These are phyloP conservation scores for Betula pendula DNA, from an alignment of 306 rosid genomes.

Conservation along the genomic window DNA sequence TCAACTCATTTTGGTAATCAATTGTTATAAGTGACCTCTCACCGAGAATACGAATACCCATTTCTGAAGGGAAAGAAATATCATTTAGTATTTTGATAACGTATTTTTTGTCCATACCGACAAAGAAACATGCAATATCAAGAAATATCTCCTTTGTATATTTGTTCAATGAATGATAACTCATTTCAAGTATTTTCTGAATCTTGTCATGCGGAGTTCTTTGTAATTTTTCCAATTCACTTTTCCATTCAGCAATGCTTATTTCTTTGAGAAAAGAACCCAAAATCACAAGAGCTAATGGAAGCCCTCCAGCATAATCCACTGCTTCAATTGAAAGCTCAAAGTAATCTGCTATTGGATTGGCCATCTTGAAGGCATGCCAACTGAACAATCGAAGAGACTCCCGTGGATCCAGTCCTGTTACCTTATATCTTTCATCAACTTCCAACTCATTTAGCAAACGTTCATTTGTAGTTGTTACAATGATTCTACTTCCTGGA, in stretches of 20 bases:
- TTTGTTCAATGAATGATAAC: conserved; percentile 23
- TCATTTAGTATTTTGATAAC: conserved; percentile 27
- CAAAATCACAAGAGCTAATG: conserved; percentile 40
- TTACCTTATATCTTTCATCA: not conserved
- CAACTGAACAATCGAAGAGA: conserved; percentile 31
- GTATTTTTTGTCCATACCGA: conserved; percentile 19
- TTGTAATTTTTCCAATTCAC: conserved; percentile 25
- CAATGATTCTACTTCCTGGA: conserved; percentile 25
- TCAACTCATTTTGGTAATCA: conserved; percentile 6
- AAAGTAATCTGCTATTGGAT: not conserved
- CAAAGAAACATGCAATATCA: conserved; percentile 44
- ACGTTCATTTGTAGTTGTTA: conserved; percentile 26
- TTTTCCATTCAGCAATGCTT: conserved; percentile 26
- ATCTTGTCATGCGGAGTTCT: conserved; percentile 29
- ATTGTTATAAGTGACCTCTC: conserved; percentile 32
- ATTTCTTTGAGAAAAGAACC: conserved; percentile 38
- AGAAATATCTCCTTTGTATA: conserved; percentile 36
- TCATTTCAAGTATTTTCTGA: conserved; percentile 25
- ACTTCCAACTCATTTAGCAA: not conserved
- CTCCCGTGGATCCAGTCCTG: no score
- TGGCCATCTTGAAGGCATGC: conserved; percentile 28
- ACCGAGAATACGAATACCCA: conserved; percentile 27
- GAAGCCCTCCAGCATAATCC: conserved; percentile 35
- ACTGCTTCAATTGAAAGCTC: conserved; percentile 11
- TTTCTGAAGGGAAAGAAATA: conserved; percentile 21